Percentiles rank a stretch among this genome's conserved stretches.
These are phyloP conservation scores for Chalaropsis ovoidea DNA, from an alignment of 2,329 filamentous ascomycete species.

Conservation along the genomic window DNA sequence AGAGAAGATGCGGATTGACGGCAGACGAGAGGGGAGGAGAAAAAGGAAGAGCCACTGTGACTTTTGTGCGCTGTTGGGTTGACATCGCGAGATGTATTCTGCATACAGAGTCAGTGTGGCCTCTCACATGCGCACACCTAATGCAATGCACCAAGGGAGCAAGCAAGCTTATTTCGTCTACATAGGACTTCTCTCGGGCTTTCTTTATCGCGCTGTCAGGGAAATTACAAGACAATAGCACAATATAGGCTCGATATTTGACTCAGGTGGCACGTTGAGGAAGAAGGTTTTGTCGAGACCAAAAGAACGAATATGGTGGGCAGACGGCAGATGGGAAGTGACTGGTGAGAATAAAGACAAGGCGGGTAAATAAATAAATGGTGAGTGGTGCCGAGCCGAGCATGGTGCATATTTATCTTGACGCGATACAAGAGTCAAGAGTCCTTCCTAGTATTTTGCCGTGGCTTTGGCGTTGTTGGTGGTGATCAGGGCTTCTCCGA, in stretches of 20 bases:
- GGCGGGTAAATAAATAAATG: background rate
- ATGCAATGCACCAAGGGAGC: background rate
- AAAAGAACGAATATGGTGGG: slow-evolving; percentile 1
- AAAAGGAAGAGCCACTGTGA: too few relatives aligned
- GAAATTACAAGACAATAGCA: background rate
- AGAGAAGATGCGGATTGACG: background rate
- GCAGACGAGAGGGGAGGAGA: too few relatives aligned
- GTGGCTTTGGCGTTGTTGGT: background rate
- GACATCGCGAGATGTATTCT: background rate
- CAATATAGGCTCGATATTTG: slow-evolving; percentile 13
- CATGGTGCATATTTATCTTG: background rate
- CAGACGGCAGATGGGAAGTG: background rate
- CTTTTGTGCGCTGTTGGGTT: background rate
- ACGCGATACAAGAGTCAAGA: background rate
- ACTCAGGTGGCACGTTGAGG: background rate
- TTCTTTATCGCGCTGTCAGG: background rate
- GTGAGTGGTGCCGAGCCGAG: background rate
- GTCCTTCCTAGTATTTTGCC: background rate
- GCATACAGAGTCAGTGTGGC: background rate
- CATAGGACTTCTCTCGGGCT: background rate
- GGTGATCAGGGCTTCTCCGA: background rate
- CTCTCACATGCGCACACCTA: background rate
- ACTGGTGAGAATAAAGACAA: background rate
- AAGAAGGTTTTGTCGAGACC: background rate
- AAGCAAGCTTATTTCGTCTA: slow-evolving; percentile 11